A percentile compares a stretch with the other conserved stretches of the same genome.
Conservation (phyloP, 202 grass and related monocot species). For the Setaria viridis region DNA sequence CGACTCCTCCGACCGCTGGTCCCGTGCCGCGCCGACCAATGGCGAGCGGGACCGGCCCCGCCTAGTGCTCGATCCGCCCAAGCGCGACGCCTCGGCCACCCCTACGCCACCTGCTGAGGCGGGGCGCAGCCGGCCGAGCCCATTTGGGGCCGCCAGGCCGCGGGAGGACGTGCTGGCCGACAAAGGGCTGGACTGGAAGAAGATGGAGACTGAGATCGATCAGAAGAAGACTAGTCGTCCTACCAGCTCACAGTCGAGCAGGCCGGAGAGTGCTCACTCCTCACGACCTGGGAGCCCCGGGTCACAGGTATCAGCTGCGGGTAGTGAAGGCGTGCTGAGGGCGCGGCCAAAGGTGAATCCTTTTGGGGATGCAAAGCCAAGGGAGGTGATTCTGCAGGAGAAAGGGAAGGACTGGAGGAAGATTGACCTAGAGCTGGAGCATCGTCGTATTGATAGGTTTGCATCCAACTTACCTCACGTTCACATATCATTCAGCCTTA, state of each 20-base stretch:
- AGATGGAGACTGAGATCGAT: slow-evolving; percentile 71
- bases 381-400: slow-evolving; percentile 76
- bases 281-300: slow-evolving; percentile 68
- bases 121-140: slow-evolving; percentile 54
- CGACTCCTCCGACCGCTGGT: slow-evolving; percentile 70
- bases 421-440: slow-evolving; percentile 75
- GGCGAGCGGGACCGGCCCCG: slow-evolving; percentile 60
- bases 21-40: slow-evolving; percentile 44
- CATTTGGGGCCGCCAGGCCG: slow-evolving; percentile 72
- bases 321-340: slow-evolving; percentile 42
- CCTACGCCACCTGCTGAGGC: slow-evolving; percentile 20
- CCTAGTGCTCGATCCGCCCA: slow-evolving; percentile 76
- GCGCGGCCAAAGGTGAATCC: slow-evolving; percentile 66
- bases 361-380: slow-evolving; percentile 77
- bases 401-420: slow-evolving; percentile 89
- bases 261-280: slow-evolving; percentile 72
- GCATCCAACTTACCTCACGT: not conserved
- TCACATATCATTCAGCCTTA: not conserved
- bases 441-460: slow-evolving; percentile 70
- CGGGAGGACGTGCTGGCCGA: slow-evolving; percentile 74
- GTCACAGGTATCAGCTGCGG: slow-evolving; percentile 39
- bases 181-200: slow-evolving; percentile 82
- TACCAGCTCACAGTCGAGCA: slow-evolving; percentile 77
- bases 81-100: slow-evolving; percentile 44
- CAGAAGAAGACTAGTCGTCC: slow-evolving; percentile 76